Conservation (phyloP, 75 land plant species). For the Chamaecyparis obtusa region DNA sequence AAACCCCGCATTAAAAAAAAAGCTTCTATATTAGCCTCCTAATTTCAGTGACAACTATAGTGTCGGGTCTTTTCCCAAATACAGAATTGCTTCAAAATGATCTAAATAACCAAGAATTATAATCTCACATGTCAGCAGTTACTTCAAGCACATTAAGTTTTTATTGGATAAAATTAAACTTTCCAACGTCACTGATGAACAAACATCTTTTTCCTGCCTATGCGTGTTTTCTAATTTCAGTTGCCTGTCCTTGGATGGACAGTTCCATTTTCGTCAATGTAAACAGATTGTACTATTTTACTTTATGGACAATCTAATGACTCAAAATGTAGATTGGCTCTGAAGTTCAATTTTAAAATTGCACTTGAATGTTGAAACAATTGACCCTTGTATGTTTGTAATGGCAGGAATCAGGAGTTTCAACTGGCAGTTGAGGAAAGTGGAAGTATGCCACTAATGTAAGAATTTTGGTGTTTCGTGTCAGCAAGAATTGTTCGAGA, state of each 20-base stretch:
- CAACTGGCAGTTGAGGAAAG: neutral
- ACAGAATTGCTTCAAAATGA: neutral
- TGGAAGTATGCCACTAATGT: neutral
- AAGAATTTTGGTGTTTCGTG: neutral
- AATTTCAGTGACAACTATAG: neutral
- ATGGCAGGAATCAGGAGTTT: constrained; percentile 4
- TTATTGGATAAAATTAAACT: neutral
- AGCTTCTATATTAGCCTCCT: neutral
- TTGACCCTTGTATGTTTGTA: neutral
- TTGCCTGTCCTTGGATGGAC: neutral
- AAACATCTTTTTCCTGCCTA: neutral
- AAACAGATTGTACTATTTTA: neutral
- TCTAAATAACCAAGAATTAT: neutral
- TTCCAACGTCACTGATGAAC: neutral
- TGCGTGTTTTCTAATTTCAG: neutral
- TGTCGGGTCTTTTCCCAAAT: neutral
- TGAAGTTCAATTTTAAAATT: neutral
- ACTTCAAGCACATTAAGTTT: neutral
- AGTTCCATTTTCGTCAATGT: neutral
- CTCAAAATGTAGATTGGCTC: neutral
- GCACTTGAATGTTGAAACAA: neutral
- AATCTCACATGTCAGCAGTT: neutral
- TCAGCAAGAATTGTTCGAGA: neutral
- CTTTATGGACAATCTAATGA: neutral
- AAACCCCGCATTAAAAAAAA: neutral